Evolutionary conservation across 305 asterid genomes (phyloP).

Genomic region (Fraxinus angustifolia): DNA sequence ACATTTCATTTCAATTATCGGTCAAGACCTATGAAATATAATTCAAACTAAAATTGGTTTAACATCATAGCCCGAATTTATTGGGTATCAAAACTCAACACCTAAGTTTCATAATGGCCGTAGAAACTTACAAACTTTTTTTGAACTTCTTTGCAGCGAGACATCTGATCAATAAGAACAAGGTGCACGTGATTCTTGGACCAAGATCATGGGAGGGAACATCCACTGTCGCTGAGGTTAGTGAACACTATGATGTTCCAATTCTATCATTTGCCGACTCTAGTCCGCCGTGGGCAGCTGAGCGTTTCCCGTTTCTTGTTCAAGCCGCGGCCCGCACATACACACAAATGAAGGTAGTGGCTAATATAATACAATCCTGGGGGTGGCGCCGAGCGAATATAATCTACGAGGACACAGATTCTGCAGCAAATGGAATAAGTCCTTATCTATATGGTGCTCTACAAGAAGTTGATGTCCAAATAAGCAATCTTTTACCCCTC

Average conservation of each 20-base stretch:
- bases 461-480: conserved; percentile 23
- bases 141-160: conserved; percentile 24
- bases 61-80: too few species aligned
- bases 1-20: too few species aligned
- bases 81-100: too few species aligned
- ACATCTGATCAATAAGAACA: conserved; percentile 27
- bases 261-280: conserved; percentile 32
- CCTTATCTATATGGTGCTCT: conserved; percentile 32
- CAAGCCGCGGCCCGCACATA: conserved; percentile 35
- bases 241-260: conserved; percentile 11
- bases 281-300: conserved; percentile 29
- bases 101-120: background rate
- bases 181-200: conserved; percentile 32
- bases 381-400: conserved; percentile 34
- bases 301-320: conserved; percentile 31
- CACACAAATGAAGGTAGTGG: conserved; percentile 33
- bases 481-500: conserved; percentile 23
- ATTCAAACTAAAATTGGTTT: too few species aligned
- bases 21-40: too few species aligned
- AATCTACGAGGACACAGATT: conserved; percentile 32
- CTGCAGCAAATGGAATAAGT: conserved; percentile 19
- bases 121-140: background rate
- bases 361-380: conserved; percentile 30
- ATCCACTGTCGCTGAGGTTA: conserved; percentile 35
- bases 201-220: conserved; percentile 44